Evolutionary conservation across 2,329 filamentous ascomycete genomes (phyloP), one percentile per base, ranked within the genome.

Genomic region (Aspergillus latus): DNA sequence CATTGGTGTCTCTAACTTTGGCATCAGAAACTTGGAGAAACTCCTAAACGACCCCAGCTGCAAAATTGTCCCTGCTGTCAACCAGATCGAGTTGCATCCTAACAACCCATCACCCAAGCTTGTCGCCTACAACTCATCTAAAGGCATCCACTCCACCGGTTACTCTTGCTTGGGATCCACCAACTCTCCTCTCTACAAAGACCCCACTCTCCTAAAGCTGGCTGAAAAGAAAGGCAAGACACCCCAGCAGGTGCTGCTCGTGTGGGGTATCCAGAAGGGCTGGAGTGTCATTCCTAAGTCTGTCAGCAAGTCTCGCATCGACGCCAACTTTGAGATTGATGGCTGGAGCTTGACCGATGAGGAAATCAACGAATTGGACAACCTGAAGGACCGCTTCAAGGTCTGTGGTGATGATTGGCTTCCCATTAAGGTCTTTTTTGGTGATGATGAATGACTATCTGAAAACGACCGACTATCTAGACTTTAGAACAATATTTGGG

Each of bases 1-100:
- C 78, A 91, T 93, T 70, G 90, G 90, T 66, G 88, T 94, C 56
- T 91, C 88, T 74, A 95, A 95, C 82, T 94, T 95, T 72, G 88
- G 82, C 61, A 90, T 92, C 72, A 84, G 79, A 73, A 89, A 94
- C 75, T 78, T 94, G 37, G 88, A 93, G 80, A 89, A 84, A 73
- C 81, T 94, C 57, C 79, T 94, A 59, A 84, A 82, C 64, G 82
- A 88, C 64, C 72, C 68, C 86, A 86, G 72, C 87, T 72, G 72
- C 50, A 76, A 71, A 56, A 76, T 81, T 49, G 70, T 80, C 49
- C 77, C 81, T 13, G 78, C 80, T 4, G 79, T 76, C 32, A 78
- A 81, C 66, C 79, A 84, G 68, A 70, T 83, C 47, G 82, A 84
- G 65, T 62, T 78, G 49, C 82, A 84, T 67, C 82, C 74, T 37